A percentile compares a stretch with the other conserved stretches of the same genome.
phyloP scores from a whole-genome alignment of 2,329 filamentous ascomycete genomes.

The Pestalotiopsis sp. region DNA sequence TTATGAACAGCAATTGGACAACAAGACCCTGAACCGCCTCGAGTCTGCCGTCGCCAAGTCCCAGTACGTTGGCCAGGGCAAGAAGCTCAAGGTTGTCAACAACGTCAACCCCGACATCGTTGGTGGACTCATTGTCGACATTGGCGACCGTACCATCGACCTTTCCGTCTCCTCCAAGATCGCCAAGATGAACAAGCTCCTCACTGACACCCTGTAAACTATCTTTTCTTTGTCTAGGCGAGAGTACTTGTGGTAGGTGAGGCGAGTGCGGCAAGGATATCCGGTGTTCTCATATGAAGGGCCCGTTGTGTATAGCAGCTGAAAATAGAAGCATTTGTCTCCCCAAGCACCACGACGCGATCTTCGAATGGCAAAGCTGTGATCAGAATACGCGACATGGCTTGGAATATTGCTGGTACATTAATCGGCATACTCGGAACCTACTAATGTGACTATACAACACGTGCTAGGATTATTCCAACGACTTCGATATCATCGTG shows the following conservation, averaged over 20 bases:
- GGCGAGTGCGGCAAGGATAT: constrained; percentile 23
- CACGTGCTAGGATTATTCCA: neutral
- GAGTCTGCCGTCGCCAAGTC: constrained; percentile 91
- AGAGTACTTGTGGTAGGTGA: constrained; percentile 15
- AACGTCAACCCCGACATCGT: constrained; percentile 94
- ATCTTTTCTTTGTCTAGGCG: constrained; percentile 30
- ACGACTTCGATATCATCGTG: neutral
- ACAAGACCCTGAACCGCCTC: constrained; percentile 81
- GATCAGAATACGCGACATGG: neutral
- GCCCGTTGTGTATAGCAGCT: constrained; percentile 35
- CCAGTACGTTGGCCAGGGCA: constrained; percentile 82
- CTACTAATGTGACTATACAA: neutral
- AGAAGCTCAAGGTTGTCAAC: constrained; percentile 97
- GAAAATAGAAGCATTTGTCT: constrained; percentile 35
- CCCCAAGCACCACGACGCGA: neutral
- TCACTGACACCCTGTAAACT: constrained; percentile 93
- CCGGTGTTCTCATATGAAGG: constrained; percentile 22
- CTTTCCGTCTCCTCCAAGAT: constrained; percentile 94
- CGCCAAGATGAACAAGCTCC: constrained; percentile 98
- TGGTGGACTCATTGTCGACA: constrained; percentile 92
- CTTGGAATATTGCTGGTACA: neutral
- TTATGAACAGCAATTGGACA: constrained; percentile 73
- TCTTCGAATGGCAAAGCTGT: neutral
- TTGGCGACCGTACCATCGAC: constrained; percentile 97
- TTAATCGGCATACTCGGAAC: neutral